These are phyloP conservation scores for Kuraishia floccosa DNA, from an alignment of 805 yeast species.

Conservation along the genomic window DNA sequence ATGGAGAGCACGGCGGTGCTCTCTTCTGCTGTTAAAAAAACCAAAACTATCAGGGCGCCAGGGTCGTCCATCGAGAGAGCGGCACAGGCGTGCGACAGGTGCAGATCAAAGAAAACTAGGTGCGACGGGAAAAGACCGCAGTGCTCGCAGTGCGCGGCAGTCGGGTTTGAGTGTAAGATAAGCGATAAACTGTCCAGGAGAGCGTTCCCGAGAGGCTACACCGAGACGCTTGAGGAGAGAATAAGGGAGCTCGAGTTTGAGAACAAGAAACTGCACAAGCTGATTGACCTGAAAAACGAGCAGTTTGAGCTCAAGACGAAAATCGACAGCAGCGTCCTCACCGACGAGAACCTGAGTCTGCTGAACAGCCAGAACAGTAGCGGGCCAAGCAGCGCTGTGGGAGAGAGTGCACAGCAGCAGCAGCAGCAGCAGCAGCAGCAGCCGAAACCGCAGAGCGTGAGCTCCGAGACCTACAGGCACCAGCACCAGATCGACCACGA, in stretches of 20 bases:
- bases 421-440: neutral
- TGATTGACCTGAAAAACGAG: slow-evolving; percentile 55
- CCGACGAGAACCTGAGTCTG: slow-evolving; percentile 17
- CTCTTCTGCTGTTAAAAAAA: neutral
- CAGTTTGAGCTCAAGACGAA: slow-evolving; percentile 33
- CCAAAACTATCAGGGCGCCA: slow-evolving; percentile 55
- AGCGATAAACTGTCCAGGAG: slow-evolving; percentile 77
- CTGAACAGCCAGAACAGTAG: slow-evolving; percentile 16
- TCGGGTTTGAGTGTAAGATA: slow-evolving; percentile 83
- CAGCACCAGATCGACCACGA: slow-evolving; percentile 17
- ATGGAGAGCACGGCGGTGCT: too few relatives aligned
- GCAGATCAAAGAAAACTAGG: slow-evolving; percentile 68
- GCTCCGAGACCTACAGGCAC: neutral
- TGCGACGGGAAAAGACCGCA: slow-evolving; percentile 70
- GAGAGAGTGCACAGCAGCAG: slow-evolving; percentile 5
- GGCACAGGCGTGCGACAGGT: slow-evolving; percentile 88
- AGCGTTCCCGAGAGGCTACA: slow-evolving; percentile 87
- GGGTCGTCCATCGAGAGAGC: slow-evolving; percentile 59
- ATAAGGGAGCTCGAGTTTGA: slow-evolving; percentile 81
- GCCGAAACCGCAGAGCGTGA: too few relatives aligned
- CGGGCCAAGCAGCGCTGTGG: too few relatives aligned
- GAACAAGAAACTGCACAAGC: slow-evolving; percentile 54
- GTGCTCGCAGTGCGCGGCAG: slow-evolving; percentile 75
- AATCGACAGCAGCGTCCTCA: slow-evolving; percentile 11
- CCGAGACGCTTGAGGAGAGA: slow-evolving; percentile 81